Conservation (phyloP, 495 filamentous ascomycete species). For the Podospora appendiculata region DNA sequence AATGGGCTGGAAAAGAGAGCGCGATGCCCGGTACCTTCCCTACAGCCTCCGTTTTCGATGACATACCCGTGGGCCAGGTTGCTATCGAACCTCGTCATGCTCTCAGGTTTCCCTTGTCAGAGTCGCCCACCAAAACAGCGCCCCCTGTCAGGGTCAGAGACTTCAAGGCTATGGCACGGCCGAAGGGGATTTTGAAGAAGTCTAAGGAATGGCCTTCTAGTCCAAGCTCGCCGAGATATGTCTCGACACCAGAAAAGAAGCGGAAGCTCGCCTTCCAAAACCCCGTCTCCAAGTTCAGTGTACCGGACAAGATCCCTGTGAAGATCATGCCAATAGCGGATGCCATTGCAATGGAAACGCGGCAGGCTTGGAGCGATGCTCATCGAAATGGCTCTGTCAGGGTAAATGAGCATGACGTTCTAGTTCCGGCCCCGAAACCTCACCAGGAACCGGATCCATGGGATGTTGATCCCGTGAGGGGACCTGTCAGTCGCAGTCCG, state of each 20-base stretch:
- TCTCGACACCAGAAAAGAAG: conserved; percentile 16
- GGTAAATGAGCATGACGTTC: too few species aligned
- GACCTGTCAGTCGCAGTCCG: too few species aligned
- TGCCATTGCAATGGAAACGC: too few species aligned
- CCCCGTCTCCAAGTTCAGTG: conserved; percentile 14
- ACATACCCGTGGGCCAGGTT: conserved; percentile 13
- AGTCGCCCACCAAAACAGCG: not conserved
- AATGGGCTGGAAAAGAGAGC: not conserved
- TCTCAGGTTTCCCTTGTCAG: conserved; percentile 9
- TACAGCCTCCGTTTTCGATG: conserved; percentile 10
- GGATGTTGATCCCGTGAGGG: too few species aligned
- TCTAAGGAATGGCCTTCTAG: conserved; percentile 4
- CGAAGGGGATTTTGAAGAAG: conserved; percentile 19
- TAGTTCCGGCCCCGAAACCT: too few species aligned
- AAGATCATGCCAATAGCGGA: conserved; percentile 7
- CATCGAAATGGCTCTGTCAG: too few species aligned
- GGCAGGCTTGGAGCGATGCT: too few species aligned
- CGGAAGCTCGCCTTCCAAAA: conserved; percentile 17
- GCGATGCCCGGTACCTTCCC: conserved; percentile 12
- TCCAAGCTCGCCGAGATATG: conserved; percentile 12
- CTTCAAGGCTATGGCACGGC: conserved; percentile 9
- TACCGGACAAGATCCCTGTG: conserved; percentile 11
- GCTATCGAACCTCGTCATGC: conserved; percentile 10
- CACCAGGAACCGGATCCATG: too few species aligned
- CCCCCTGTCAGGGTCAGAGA: not conserved